Evolutionary conservation across 1,284 basidiomycete species (phyloP), one percentile per base, ranked within the genome.

Genomic region (Erythrobasidium hasegawianum): DNA sequence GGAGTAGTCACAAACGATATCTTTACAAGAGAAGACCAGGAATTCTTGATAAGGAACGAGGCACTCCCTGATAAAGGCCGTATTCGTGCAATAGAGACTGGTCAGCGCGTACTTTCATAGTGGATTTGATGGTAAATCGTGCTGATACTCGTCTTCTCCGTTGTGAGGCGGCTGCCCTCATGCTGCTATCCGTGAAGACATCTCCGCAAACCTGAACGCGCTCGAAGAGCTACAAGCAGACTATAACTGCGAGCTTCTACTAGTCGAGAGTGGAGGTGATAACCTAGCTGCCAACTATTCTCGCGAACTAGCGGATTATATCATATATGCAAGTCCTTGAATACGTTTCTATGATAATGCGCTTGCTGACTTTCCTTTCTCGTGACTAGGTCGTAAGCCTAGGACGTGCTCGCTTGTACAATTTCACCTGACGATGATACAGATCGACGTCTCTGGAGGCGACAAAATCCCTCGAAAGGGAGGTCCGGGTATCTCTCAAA

Each of bases 381-480:
- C 10, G 27, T 26, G 24, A 18, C 5, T 16, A 71, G 59, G 70
- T 71, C 18, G 68, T 68, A 55, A 18, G 50, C 47, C 13, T 24
- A 45, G 16, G 24, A n/a, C 22, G 14, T 24, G 11, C 24, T 29
- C 20, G 11, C 26, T 38, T 18, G n/a, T n/a, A n/a, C 29, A 8
- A 7, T 14, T 2, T 50, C 26, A 8, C 26, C 7, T 18, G 20
- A 16, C 22, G 18, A 43, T 16, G 29, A 9, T n/a, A 9, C 72
- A 81, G 72, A 84, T 83, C 67, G 83, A 84, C 70, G 83, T 84
- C 9, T 80, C 81, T 81, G 95, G 95, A 26, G 95, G 95, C 0
- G 96, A 98, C 80, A 98, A 98, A 47, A 95, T 98, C 70, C 95
- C 95, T 10, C 83, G 95, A 33, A 98, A 98, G 80, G 95, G 96